These are phyloP conservation scores for Neurospora sp. DNA, from an alignment of 495 filamentous ascomycete genomes.

Conservation along the genomic window DNA sequence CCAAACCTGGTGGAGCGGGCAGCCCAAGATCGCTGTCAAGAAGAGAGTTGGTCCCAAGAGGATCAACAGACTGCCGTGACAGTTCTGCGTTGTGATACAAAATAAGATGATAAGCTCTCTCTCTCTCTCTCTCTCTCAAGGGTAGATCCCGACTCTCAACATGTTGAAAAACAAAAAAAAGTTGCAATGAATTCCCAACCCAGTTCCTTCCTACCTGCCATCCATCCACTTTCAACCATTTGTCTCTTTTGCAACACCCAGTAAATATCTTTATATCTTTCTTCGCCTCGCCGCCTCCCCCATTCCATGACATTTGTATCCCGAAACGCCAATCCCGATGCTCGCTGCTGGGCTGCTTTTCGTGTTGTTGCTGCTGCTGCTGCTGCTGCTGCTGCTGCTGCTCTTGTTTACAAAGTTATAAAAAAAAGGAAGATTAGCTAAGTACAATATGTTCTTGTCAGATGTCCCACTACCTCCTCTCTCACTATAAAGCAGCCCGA, in stretches of 20 bases:
- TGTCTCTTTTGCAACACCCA: neutral
- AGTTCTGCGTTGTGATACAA: neutral
- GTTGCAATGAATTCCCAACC: neutral
- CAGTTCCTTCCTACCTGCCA: neutral
- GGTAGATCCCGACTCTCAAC: neutral
- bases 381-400: slow-evolving; percentile 1
- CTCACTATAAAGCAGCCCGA: neutral
- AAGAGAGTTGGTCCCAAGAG: neutral
- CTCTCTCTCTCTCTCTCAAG: neutral
- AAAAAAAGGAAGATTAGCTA: neutral
- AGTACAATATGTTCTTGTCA: neutral
- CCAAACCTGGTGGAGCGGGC: neutral
- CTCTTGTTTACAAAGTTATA: neutral
- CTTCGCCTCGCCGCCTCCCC: neutral
- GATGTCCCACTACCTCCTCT: neutral
- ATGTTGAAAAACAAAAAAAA: neutral
- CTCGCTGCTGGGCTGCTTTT: neutral
- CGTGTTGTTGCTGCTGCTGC: neutral
- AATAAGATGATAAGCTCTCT: neutral
- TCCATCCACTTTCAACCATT: neutral
- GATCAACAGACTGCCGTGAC: neutral
- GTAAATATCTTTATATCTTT: neutral
- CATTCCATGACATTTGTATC: neutral
- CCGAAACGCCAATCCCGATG: neutral
- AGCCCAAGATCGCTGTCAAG: neutral